phyloP scores from a whole-genome alignment of 768 basidiomycete genomes.

The Leccinum imitatum region DNA sequence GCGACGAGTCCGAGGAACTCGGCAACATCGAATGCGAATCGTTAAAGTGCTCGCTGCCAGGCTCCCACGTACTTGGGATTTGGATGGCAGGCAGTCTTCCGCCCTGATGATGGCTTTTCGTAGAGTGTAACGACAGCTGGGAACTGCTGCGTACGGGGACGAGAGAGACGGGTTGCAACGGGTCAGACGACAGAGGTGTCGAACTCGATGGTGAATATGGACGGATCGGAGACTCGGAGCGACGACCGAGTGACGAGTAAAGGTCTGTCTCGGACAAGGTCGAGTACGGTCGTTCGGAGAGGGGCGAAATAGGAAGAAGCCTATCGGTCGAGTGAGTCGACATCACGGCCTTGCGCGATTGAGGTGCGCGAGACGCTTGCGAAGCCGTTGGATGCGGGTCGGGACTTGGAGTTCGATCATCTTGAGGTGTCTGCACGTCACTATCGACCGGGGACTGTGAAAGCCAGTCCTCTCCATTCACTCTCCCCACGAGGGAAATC shows the following conservation, averaged over 20 bases:
- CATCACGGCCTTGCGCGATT: background rate
- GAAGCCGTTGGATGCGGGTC: background rate
- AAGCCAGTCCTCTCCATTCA: too few relatives aligned
- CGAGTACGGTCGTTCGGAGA: slow-evolving; percentile 16
- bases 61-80: background rate
- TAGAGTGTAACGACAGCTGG: background rate
- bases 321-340: slow-evolving; percentile 22
- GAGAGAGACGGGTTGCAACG: slow-evolving; percentile 6
- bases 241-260: slow-evolving; percentile 10
- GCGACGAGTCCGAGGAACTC: background rate
- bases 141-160: background rate
- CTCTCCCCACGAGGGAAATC: too few relatives aligned
- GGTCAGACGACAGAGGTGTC: background rate
- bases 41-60: background rate
- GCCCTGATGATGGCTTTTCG: slow-evolving; percentile 5
- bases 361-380: background rate
- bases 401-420: background rate
- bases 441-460: too few relatives aligned
- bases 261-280: slow-evolving; percentile 1
- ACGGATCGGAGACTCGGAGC: slow-evolving; percentile 7
- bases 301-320: slow-evolving; percentile 20
- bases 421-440: background rate
- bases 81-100: slow-evolving; percentile 2
- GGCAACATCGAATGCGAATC: background rate
- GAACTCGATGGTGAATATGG: slow-evolving; percentile 2